Percentiles rank a stretch among this genome's conserved stretches.
Evolutionary conservation across 352 stramenopile species (phyloP).

Genomic region (Globisporangium takayamanum): DNA sequence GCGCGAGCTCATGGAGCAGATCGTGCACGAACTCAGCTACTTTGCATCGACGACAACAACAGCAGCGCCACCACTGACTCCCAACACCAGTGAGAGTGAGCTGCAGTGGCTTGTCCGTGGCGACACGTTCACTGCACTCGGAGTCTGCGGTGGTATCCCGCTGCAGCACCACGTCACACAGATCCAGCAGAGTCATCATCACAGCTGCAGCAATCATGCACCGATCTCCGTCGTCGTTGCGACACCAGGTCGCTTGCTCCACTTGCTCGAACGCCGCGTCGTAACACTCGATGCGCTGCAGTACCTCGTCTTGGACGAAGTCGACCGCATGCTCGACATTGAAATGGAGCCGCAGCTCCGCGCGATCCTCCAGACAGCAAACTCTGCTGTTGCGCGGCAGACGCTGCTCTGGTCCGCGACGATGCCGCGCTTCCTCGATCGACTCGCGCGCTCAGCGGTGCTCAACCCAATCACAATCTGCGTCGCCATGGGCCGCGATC

Average conservation of each 20-base stretch:
- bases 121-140: constrained; percentile 20
- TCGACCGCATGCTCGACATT: constrained; percentile 93
- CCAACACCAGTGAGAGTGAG: constrained; percentile 12
- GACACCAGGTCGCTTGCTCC: constrained; percentile 52
- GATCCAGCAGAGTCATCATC: constrained; percentile 23
- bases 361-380: constrained; percentile 67
- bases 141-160: constrained; percentile 39
- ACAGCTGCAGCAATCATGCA: not conserved
- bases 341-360: constrained; percentile 92
- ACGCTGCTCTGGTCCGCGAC: constrained; percentile 95
- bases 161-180: constrained; percentile 25
- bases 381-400: constrained; percentile 26
- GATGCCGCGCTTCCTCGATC: constrained; percentile 82
- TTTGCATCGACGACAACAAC: constrained; percentile 10
- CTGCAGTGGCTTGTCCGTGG: constrained; percentile 34
- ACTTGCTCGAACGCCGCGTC: constrained; percentile 26
- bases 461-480: constrained; percentile 89
- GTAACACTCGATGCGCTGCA: constrained; percentile 25
- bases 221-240: constrained; percentile 30
- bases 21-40: constrained; percentile 69
- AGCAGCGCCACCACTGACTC: not conserved
- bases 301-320: constrained; percentile 93
- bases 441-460: constrained; percentile 91
- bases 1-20: constrained; percentile 94
- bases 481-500: constrained; percentile 60